A percentile compares a stretch with the other conserved stretches of the same genome.
phyloP scores from a whole-genome alignment of 1,139 yeast species.

The Candida anutae region DNA sequence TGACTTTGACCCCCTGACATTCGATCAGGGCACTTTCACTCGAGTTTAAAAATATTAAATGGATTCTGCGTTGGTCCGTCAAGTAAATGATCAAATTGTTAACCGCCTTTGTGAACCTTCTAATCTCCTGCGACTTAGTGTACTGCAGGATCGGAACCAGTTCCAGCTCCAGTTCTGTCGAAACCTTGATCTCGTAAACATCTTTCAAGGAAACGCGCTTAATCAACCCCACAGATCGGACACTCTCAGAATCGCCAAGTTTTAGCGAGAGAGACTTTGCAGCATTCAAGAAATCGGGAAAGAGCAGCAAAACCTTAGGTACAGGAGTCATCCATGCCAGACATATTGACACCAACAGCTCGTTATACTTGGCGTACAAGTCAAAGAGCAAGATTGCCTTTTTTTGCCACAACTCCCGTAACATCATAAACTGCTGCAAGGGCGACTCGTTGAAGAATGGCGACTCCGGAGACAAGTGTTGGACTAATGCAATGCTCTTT shows the following conservation, averaged over 20 bases:
- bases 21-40: conserved; percentile 18
- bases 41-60: conserved; percentile 29
- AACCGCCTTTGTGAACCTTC: conserved; percentile 34
- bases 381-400: conserved; percentile 29
- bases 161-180: conserved; percentile 21
- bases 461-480: conserved; percentile 17
- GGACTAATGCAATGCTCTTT: conserved; percentile 27
- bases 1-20: conserved; percentile 24
- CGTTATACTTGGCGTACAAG: conserved; percentile 29
- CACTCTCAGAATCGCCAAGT: conserved; percentile 6
- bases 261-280: conserved; percentile 9
- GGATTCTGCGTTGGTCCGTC: conserved; percentile 47
- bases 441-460: conserved; percentile 15
- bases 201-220: conserved; percentile 17
- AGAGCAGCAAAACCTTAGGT: conserved; percentile 26
- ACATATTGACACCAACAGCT: conserved; percentile 33
- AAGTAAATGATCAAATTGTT: conserved; percentile 47
- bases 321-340: conserved; percentile 37
- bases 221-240: conserved; percentile 10
- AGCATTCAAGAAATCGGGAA: conserved; percentile 35
- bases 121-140: conserved; percentile 4
- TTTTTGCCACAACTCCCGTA: conserved; percentile 26
- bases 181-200: conserved; percentile 12
- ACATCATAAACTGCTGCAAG: conserved; percentile 18
- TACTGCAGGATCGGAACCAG: conserved; percentile 17